Conservation (phyloP, 768 basidiomycete genomes). For the Suillus alpinus region DNA sequence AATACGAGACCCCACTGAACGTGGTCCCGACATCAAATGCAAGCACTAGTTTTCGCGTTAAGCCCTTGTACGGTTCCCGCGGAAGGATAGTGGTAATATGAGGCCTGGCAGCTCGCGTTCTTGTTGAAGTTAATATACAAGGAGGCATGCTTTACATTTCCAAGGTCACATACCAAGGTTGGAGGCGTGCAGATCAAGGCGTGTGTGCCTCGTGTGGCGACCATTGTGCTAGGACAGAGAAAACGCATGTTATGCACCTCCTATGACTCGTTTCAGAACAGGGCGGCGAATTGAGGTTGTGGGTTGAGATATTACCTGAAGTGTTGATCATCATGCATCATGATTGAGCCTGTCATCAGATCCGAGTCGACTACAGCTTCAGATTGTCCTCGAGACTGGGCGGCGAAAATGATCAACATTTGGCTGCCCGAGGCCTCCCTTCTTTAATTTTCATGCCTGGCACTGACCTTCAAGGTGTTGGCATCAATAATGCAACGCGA, state of each 20-base stretch:
- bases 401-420: neutral
- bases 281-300: neutral
- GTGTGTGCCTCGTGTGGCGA: neutral
- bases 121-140: neutral
- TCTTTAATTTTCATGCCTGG: neutral
- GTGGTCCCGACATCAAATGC: constrained; percentile 46
- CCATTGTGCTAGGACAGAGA: neutral
- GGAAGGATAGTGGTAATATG: constrained; percentile 21
- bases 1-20: constrained; percentile 39
- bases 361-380: neutral
- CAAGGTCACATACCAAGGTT: neutral
- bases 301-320: neutral
- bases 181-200: neutral
- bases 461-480: neutral
- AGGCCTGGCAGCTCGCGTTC: neutral
- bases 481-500: too few species aligned
- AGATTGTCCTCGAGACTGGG: neutral
- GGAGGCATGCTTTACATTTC: neutral
- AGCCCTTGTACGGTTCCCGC: constrained; percentile 34
- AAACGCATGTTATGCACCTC: neutral
- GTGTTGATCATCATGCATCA: neutral
- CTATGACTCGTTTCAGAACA: neutral
- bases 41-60: constrained; percentile 38
- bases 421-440: neutral
- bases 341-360: neutral